Percentiles rank a stretch among this genome's conserved stretches.
phyloP scores from a whole-genome alignment of 805 yeast genomes.

The Pichia deserticola region DNA sequence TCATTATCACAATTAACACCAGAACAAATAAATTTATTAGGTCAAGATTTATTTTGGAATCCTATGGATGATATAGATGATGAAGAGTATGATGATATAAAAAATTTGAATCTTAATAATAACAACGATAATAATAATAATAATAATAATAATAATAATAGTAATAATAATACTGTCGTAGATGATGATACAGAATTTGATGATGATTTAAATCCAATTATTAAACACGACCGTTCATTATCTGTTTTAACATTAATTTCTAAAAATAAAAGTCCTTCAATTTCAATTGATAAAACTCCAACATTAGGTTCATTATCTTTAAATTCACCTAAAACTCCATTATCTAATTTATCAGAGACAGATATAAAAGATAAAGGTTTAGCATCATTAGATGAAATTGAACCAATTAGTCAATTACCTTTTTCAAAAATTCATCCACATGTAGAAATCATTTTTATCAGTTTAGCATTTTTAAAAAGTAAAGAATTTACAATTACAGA shows the following conservation, averaged over 20 bases:
- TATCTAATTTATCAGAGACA: background rate
- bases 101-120: too few relatives aligned
- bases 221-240: constrained; percentile 21
- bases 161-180: too few relatives aligned
- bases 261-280: constrained; percentile 17
- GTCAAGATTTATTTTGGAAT: constrained; percentile 62
- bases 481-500: constrained; percentile 74
- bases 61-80: constrained; percentile 22
- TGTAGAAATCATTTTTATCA: constrained; percentile 65
- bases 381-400: constrained; percentile 17
- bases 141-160: background rate
- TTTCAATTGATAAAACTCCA: constrained; percentile 22
- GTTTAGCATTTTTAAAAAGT: constrained; percentile 72
- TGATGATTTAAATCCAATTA: background rate
- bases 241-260: constrained; percentile 25
- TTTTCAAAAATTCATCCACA: constrained; percentile 66
- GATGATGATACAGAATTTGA: constrained; percentile 2
- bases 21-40: constrained; percentile 29
- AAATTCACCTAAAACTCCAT: constrained; percentile 11
- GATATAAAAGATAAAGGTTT: constrained; percentile 5
- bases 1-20: constrained; percentile 16
- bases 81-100: background rate
- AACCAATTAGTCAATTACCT: constrained; percentile 32
- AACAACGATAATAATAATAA: background rate
- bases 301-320: constrained; percentile 19